A percentile compares a stretch with the other conserved stretches of the same genome.
Conservation (phyloP, 2,329 filamentous ascomycete species). For the Ophiostoma piceae region DNA sequence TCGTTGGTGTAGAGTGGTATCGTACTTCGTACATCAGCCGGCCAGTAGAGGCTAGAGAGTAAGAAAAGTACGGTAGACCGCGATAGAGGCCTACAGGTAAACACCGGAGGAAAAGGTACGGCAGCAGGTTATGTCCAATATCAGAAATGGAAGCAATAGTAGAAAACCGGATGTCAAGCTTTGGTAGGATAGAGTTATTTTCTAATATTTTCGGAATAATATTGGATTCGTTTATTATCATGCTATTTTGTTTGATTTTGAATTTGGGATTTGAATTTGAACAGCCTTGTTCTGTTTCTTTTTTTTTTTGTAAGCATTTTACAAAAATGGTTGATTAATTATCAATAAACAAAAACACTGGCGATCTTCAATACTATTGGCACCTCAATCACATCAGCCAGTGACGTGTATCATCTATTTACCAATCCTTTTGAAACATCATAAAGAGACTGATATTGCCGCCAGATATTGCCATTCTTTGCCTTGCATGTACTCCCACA, state of each 20-base stretch:
- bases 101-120: constrained; percentile 9
- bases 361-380: constrained; percentile 6
- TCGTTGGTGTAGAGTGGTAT: neutral
- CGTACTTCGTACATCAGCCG: neutral
- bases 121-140: neutral
- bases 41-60: too few species aligned
- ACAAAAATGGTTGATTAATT: too few species aligned
- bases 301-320: too few species aligned
- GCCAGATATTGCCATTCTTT: neutral
- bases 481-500: neutral
- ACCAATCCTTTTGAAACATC: constrained; percentile 5
- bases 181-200: neutral
- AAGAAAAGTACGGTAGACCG: neutral
- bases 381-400: neutral
- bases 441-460: neutral
- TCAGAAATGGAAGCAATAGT: neutral
- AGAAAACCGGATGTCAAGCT: neutral
- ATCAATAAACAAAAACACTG: too few species aligned
- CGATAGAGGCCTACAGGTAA: neutral
- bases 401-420: constrained; percentile 15
- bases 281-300: too few species aligned
- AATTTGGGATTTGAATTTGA: too few species aligned
- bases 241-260: too few species aligned
- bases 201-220: neutral
- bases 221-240: too few species aligned